A percentile compares a stretch with the other conserved stretches of the same genome.
Conservation (phyloP, 352 stramenopile genomes). For the Pythium vanterpoolii region DNA sequence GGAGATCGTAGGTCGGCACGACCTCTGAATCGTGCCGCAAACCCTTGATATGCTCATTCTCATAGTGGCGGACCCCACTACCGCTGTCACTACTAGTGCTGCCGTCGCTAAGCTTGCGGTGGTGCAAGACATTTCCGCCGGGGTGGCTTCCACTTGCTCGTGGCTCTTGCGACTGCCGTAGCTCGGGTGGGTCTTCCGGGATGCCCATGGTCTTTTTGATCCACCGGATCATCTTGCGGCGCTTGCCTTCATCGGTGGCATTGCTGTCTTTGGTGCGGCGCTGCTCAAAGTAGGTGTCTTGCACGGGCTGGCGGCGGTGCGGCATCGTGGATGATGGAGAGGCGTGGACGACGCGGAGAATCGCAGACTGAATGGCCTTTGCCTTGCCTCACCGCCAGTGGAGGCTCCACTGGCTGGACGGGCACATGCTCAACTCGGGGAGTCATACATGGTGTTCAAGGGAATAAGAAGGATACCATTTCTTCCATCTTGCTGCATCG, state of each 20-base stretch:
- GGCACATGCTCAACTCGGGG: too few relatives aligned
- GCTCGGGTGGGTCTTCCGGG: conserved; percentile 14
- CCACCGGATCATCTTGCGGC: conserved; percentile 29
- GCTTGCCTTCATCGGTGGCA: conserved; percentile 17
- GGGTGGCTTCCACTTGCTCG: not conserved
- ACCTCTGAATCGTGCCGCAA: not conserved
- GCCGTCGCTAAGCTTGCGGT: conserved; percentile 13
- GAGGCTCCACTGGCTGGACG: too few relatives aligned
- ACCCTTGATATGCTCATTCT: not conserved
- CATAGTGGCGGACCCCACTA: not conserved
- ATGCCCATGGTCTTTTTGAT: conserved; percentile 29
- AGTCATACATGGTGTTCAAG: too few relatives aligned
- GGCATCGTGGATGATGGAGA: not conserved
- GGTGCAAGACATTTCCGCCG: not conserved
- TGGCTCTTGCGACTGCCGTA: not conserved
- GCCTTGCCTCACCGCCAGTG: too few relatives aligned
- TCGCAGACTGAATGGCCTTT: not conserved
- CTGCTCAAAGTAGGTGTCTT: conserved; percentile 10
- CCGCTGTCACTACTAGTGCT: conserved; percentile 10
- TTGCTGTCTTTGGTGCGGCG: conserved; percentile 8
- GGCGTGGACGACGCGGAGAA: not conserved
- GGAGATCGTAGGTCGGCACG: not conserved
- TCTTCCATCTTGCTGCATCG: not conserved
- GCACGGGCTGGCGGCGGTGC: not conserved
- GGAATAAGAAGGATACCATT: not conserved